Conservation (phyloP, 768 basidiomycete species). For the Termitomyces sp. region DNA sequence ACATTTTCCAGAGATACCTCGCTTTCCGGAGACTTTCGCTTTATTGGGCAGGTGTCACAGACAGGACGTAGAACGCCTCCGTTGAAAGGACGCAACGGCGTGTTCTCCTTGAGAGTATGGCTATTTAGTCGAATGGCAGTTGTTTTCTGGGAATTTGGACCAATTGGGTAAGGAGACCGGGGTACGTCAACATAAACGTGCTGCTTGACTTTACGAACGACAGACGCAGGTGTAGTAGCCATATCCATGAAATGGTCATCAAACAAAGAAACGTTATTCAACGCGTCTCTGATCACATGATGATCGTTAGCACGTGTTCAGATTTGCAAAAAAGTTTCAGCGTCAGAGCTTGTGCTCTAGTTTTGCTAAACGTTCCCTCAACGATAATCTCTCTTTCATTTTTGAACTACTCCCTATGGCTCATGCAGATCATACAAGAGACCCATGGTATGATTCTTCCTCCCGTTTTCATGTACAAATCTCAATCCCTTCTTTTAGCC, state of each 20-base stretch:
- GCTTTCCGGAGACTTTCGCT: slow-evolving; percentile 44
- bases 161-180: slow-evolving; percentile 33
- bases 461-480: neutral
- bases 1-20: slow-evolving; percentile 18
- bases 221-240: slow-evolving; percentile 20
- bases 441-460: slow-evolving; percentile 64
- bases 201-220: slow-evolving; percentile 25
- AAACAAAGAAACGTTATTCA: slow-evolving; percentile 10
- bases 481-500: slow-evolving; percentile 41
- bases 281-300: slow-evolving; percentile 29
- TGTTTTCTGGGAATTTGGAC: slow-evolving; percentile 7
- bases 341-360: slow-evolving; percentile 2
- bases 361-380: slow-evolving; percentile 5
- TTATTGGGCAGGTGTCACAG: slow-evolving; percentile 23
- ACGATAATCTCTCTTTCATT: slow-evolving; percentile 11
- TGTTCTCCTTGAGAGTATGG: slow-evolving; percentile 41
- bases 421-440: slow-evolving; percentile 88
- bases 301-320: slow-evolving; percentile 19
- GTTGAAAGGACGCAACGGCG: slow-evolving; percentile 24
- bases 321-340: slow-evolving; percentile 27
- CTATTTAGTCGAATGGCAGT: slow-evolving; percentile 7
- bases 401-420: slow-evolving; percentile 48
- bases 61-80: slow-evolving; percentile 13
- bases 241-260: slow-evolving; percentile 18
- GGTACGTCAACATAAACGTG: slow-evolving; percentile 60